Evolutionary conservation across 164 flowering plant genomes (phyloP).

Genomic region (Santalum album): DNA sequence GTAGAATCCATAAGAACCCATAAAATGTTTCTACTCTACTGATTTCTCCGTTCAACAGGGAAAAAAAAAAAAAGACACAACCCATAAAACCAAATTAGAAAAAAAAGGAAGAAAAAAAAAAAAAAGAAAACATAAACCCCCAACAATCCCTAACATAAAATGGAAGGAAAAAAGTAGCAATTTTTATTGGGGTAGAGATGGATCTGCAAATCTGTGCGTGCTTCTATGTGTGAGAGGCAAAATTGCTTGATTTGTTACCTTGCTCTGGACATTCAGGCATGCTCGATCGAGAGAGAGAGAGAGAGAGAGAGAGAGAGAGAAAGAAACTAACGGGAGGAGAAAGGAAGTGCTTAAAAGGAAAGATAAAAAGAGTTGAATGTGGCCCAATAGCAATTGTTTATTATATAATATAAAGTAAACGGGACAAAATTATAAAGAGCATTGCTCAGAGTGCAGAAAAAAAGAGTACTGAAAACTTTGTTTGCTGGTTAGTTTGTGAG

Average conservation of each 20-base stretch:
- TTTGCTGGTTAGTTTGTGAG: no score
- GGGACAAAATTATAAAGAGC: no score
- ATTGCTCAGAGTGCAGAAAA: no score
- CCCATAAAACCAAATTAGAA: no score
- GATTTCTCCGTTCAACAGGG: no score
- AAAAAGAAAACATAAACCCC: not conserved
- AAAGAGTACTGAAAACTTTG: no score
- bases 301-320: constrained; percentile 11
- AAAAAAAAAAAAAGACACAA: no score
- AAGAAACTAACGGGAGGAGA: not conserved
- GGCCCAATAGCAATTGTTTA: not conserved
- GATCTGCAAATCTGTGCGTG: not conserved
- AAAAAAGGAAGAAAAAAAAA: not conserved
- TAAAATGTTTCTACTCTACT: no score
- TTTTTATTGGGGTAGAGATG: not conserved
- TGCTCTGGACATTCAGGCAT: constrained; percentile 81
- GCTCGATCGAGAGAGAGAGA: constrained; percentile 20
- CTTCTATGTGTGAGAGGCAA: not conserved
- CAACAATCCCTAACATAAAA: no score
- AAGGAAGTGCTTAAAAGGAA: constrained; percentile 41
- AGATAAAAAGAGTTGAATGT: constrained; percentile 11
- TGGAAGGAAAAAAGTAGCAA: no score
- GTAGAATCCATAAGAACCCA: no score
- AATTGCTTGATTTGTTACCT: constrained; percentile 33
- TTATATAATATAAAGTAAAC: no score